Evolutionary conservation across 306 rosid species (phyloP).

Genomic region (Cyamopsis tetragonoloba): DNA sequence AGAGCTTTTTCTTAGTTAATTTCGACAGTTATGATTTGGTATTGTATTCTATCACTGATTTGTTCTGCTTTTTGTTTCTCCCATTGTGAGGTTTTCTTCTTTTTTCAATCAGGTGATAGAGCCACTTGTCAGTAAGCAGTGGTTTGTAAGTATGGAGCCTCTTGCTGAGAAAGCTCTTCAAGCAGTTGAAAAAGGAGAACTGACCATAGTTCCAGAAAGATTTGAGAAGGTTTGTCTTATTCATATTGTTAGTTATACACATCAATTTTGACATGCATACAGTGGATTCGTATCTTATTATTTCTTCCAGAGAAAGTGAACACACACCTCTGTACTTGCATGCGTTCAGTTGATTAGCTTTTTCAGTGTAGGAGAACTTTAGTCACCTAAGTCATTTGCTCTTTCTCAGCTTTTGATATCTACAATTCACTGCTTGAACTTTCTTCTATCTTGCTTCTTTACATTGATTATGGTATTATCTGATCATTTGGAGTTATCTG

Average conservation of each 20-base stretch:
- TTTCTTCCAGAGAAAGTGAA: too few relatives aligned
- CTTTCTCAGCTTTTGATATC: too few relatives aligned
- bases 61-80: background rate
- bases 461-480: too few relatives aligned
- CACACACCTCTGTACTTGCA: too few relatives aligned
- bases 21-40: constrained; percentile 15
- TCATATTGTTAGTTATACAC: background rate
- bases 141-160: constrained; percentile 98
- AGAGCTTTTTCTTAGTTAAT: constrained; percentile 25
- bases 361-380: too few relatives aligned
- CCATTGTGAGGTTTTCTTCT: constrained; percentile 8
- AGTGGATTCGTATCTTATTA: background rate
- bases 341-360: too few relatives aligned
- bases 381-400: too few relatives aligned
- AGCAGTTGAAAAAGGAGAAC: constrained; percentile 75
- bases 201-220: constrained; percentile 87
- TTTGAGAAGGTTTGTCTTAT: constrained; percentile 71
- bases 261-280: background rate
- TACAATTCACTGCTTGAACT: too few relatives aligned
- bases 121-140: constrained; percentile 94
- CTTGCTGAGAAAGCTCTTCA: constrained; percentile 86
- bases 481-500: too few relatives aligned
- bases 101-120: constrained; percentile 71
- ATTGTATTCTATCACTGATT: background rate
- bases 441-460: too few relatives aligned